Evolutionary conservation across 129 eudicot genomes (phyloP).

Genomic region (Chrysanthemum lavandulifolium): DNA sequence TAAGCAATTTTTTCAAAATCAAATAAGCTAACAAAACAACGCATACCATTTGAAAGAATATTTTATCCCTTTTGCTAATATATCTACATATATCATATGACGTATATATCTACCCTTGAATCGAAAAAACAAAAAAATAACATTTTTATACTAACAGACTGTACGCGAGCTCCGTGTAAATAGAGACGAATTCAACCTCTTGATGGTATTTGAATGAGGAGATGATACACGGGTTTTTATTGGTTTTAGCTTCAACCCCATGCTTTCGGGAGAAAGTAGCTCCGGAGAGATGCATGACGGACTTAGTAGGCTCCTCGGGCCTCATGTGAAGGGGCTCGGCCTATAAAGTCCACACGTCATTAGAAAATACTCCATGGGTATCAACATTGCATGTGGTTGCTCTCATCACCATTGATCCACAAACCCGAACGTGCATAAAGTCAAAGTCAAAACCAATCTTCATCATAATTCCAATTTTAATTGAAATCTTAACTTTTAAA

Average conservation of each 20-base stretch:
- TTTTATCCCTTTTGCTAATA: no score
- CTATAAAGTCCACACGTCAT: constrained; percentile 85
- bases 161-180: constrained; percentile 21
- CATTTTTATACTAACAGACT: constrained; percentile 18
- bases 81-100: constrained; percentile 32
- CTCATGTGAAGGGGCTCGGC: constrained; percentile 56
- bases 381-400: constrained; percentile 95
- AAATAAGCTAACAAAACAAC: no score
- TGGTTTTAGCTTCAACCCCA: constrained; percentile 97
- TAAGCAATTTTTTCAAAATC: no score
- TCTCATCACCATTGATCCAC: constrained; percentile 97
- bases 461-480: neutral
- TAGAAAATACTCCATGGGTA: constrained; percentile 90
- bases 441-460: constrained; percentile 17
- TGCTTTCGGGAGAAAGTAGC: constrained; percentile 92
- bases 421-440: constrained; percentile 66
- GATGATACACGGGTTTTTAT: constrained; percentile 78
- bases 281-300: constrained; percentile 87
- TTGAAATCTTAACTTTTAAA: neutral
- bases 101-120: constrained; percentile 34
- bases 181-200: constrained; percentile 1
- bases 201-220: neutral
- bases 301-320: constrained; percentile 95
- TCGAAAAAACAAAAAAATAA: constrained; percentile 16
- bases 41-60: no score